Evolutionary conservation across 352 stramenopile species (phyloP).

Genomic region (Globisporangium paddicum): DNA sequence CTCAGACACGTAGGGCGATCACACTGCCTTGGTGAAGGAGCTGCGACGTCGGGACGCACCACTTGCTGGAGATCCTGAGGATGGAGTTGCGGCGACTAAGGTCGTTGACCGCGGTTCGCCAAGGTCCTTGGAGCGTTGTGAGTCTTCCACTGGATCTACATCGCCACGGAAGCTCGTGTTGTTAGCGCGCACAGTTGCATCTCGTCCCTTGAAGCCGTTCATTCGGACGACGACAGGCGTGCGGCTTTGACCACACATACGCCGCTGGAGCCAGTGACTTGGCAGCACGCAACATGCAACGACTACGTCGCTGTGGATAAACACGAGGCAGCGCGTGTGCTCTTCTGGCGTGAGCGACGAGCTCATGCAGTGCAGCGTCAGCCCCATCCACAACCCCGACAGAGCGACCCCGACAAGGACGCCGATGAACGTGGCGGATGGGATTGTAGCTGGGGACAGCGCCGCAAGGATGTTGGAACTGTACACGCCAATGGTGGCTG

Average conservation of each 20-base stretch:
- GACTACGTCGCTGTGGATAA: constrained; percentile 7
- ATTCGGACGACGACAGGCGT: neutral
- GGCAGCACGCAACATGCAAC: constrained; percentile 6
- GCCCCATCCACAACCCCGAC: constrained; percentile 3
- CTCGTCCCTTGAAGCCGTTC: neutral
- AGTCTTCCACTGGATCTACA: constrained; percentile 3
- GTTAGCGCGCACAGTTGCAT: neutral
- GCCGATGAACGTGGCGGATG: neutral
- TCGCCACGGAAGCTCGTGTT: neutral
- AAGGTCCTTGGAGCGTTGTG: neutral
- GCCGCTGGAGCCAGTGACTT: neutral
- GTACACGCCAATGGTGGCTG: neutral
- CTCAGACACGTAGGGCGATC: neutral
- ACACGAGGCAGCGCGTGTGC: constrained; percentile 7
- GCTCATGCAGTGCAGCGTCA: constrained; percentile 9
- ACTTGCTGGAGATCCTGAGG: too few species aligned
- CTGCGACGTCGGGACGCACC: constrained; percentile 3
- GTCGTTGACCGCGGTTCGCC: neutral
- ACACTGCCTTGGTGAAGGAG: too few species aligned
- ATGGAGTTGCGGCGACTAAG: neutral
- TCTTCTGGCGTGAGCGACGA: constrained; percentile 7
- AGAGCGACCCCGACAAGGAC: neutral
- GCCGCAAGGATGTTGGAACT: neutral
- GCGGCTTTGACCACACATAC: neutral
- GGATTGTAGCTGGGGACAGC: neutral